A percentile compares a stretch with the other conserved stretches of the same genome.
These are phyloP conservation scores for Seminavis robusta DNA, from an alignment of 108 stramenopile species.

Conservation along the genomic window DNA sequence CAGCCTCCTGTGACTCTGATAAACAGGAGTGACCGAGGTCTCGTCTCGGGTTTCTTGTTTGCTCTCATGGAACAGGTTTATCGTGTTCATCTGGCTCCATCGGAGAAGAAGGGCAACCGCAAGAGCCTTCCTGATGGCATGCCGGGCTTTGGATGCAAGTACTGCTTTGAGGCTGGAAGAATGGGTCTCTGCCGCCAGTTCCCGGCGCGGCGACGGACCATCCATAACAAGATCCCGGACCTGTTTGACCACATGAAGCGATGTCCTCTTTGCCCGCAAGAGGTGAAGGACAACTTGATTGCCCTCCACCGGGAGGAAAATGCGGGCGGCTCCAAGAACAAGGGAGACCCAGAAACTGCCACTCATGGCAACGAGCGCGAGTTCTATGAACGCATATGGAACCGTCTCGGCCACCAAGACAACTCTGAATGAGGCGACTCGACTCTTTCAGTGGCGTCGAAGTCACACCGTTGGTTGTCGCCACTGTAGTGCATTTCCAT, in stretches of 20 bases:
- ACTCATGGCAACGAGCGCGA: constrained; percentile 6
- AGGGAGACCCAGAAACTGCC: not conserved
- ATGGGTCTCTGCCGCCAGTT: constrained; percentile 35
- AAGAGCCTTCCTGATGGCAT: constrained; percentile 29
- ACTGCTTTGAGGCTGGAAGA: constrained; percentile 21
- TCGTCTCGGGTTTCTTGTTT: constrained; percentile 27
- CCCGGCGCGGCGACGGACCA: constrained; percentile 29
- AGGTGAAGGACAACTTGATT: constrained; percentile 19
- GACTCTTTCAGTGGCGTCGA: no score
- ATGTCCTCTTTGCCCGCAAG: constrained; percentile 28
- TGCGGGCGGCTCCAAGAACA: constrained; percentile 7
- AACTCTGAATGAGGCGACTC: no score
- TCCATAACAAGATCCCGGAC: constrained; percentile 38
- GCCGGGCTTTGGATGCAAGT: constrained; percentile 33
- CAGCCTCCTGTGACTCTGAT: constrained; percentile 3
- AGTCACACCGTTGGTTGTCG: no score
- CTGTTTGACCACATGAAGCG: constrained; percentile 37
- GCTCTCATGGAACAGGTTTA: constrained; percentile 26
- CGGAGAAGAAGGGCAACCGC: constrained; percentile 21
- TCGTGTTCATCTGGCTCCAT: constrained; percentile 22
- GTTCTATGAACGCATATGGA: constrained; percentile 37
- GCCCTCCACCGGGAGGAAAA: no score
- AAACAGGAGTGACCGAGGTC: constrained; percentile 7
- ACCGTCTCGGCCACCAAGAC: no score
- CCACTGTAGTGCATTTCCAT: no score